phyloP scores from a whole-genome alignment of 768 basidiomycete species.

The Macrolepiota albuminosa region DNA sequence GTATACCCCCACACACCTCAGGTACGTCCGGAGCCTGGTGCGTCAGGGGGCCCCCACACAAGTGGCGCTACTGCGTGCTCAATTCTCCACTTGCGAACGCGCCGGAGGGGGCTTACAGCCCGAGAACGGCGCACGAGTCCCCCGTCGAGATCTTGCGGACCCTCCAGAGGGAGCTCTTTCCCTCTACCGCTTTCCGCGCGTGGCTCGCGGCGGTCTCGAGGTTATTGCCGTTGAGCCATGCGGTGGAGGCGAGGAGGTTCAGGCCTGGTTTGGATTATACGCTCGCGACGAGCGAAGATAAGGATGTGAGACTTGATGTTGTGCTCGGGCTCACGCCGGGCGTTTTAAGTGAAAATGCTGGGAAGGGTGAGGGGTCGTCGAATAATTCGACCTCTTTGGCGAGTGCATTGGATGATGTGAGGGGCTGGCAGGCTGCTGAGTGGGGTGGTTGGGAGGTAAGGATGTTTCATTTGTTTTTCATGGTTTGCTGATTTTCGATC shows the following conservation, averaged over 20 bases:
- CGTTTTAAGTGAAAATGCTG: slow-evolving; percentile 19
- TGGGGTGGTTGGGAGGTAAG: slow-evolving; percentile 95
- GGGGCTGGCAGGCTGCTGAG: slow-evolving; percentile 66
- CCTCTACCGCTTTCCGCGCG: slow-evolving; percentile 80
- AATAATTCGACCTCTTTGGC: slow-evolving; percentile 21
- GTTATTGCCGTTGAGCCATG: slow-evolving; percentile 66
- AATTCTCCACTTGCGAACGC: slow-evolving; percentile 30
- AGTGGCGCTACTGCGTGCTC: slow-evolving; percentile 87
- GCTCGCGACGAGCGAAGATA: slow-evolving; percentile 82
- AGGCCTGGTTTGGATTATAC: slow-evolving; percentile 94
- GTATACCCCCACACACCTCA: slow-evolving; percentile 62
- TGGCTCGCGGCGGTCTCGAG: slow-evolving; percentile 77
- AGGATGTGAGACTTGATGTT: slow-evolving; percentile 78
- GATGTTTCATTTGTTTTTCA: slow-evolving; percentile 8
- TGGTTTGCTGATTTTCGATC: not conserved
- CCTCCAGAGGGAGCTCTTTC: slow-evolving; percentile 75
- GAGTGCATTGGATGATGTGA: slow-evolving; percentile 25
- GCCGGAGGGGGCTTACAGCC: slow-evolving; percentile 41
- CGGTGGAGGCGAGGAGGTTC: slow-evolving; percentile 82
- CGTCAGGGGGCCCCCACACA: slow-evolving; percentile 86
- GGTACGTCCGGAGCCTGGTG: slow-evolving; percentile 62
- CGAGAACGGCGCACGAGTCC: slow-evolving; percentile 48
- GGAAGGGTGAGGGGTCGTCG: slow-evolving; percentile 24
- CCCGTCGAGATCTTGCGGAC: slow-evolving; percentile 56
- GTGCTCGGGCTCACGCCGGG: slow-evolving; percentile 83